Percentiles rank a stretch among this genome's conserved stretches.
These are phyloP conservation scores for Wickerhamiella bombiphila DNA, from an alignment of 805 yeast species.

Conservation along the genomic window DNA sequence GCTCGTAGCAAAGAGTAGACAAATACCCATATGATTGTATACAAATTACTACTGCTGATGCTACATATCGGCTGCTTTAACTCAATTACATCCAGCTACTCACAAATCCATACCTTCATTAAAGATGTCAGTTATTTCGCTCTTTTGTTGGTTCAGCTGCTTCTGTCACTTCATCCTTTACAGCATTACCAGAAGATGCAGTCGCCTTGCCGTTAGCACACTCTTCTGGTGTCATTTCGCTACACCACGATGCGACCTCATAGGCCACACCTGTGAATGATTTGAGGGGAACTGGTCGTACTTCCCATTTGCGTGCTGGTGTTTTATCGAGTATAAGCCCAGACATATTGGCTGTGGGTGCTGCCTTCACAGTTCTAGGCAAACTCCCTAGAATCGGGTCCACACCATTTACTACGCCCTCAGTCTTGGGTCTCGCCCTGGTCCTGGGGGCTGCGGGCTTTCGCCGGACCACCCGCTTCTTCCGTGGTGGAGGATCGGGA, in stretches of 20 bases:
- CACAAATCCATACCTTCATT: no score
- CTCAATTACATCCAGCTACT: no score
- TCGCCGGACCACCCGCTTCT: not conserved
- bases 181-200: no score
- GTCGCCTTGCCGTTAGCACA: conserved; percentile 1
- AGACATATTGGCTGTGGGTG: conserved; percentile 23
- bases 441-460: not conserved
- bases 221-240: conserved; percentile 17
- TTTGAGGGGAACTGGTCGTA: conserved; percentile 27
- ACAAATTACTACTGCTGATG: no score
- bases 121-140: no score
- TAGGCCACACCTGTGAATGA: conserved; percentile 34
- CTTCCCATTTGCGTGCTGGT: conserved; percentile 33
- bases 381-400: conserved; percentile 14
- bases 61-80: no score
- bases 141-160: no score
- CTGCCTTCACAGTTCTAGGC: conserved; percentile 15
- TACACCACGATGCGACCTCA: conserved; percentile 28
- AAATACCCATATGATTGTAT: no score
- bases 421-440: not conserved
- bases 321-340: conserved; percentile 30
- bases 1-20: no score
- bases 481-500: conserved; percentile 2
- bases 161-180: no score
- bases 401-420: conserved; percentile 3